Evolutionary conservation across 192 early-diverging fungal genomes (phyloP).

Genomic region (Cladochytrium replicatum): DNA sequence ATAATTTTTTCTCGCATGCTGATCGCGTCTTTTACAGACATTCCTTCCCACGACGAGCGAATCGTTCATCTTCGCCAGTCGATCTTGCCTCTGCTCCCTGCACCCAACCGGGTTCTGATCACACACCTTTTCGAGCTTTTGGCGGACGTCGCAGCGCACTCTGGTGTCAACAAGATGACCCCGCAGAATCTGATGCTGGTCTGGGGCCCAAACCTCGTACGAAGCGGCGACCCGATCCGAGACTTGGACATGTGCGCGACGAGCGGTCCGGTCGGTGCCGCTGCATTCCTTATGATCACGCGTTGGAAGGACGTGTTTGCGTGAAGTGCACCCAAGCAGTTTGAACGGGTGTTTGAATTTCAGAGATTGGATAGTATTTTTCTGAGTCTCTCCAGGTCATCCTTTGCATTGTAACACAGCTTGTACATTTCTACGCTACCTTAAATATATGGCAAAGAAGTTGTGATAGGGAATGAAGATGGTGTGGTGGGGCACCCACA

Average conservation of each 20-base stretch:
- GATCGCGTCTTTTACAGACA: conserved; percentile 14
- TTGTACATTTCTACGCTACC: no score
- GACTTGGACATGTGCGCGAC: conserved; percentile 36
- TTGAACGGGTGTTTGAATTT: no score
- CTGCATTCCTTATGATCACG: conserved; percentile 26
- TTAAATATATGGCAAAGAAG: no score
- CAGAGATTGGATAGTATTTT: no score
- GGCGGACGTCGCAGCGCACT: conserved; percentile 54
- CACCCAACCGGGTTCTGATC: conserved; percentile 11
- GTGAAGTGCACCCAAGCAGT: no score
- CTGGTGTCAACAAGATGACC: conserved; percentile 73
- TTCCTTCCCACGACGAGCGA: conserved; percentile 12
- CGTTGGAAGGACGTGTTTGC: conserved; percentile 24
- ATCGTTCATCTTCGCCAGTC: conserved; percentile 14
- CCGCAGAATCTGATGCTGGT: conserved; percentile 70
- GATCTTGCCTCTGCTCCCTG: conserved; percentile 26
- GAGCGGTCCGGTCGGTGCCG: conserved; percentile 22
- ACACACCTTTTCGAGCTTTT: conserved; percentile 61
- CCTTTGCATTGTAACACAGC: no score
- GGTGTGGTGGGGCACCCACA: no score
- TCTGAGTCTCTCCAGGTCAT: no score
- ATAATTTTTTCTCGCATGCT: neutral
- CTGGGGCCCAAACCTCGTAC: conserved; percentile 78
- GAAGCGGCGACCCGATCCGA: conserved; percentile 27
- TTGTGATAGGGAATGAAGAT: no score